These are phyloP conservation scores for Kwoniella newhampshirensis DNA, from an alignment of 768 basidiomycete species.

Conservation along the genomic window DNA sequence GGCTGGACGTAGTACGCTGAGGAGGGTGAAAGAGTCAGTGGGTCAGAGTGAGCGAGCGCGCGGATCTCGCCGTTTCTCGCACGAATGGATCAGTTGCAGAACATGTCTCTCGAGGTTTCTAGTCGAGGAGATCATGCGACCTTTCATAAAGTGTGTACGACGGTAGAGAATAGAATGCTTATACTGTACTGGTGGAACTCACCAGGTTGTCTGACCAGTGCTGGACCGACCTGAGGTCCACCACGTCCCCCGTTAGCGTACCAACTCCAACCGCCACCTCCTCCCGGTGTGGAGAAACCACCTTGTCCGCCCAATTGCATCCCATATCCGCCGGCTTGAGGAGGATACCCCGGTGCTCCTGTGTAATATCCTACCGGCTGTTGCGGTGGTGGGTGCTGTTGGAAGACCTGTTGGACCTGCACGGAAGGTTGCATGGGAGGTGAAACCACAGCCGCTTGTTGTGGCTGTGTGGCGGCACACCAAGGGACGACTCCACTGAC, in stretches of 20 bases:
- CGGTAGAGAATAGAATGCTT: too few relatives aligned
- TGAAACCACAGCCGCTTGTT: slow-evolving; percentile 2
- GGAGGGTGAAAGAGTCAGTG: slow-evolving; percentile 1
- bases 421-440: slow-evolving; percentile 10
- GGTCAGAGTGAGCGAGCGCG: too few relatives aligned
- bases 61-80: too few relatives aligned
- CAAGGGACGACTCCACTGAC: slow-evolving; percentile 33
- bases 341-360: background rate
- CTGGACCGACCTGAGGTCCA: background rate
- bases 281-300: slow-evolving; percentile 24
- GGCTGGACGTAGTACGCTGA: slow-evolving; percentile 4
- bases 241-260: slow-evolving; percentile 27
- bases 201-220: slow-evolving; percentile 2
- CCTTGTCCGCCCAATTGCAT: slow-evolving; percentile 48
- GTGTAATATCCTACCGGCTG: too few relatives aligned
- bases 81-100: too few relatives aligned
- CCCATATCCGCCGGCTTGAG: slow-evolving; percentile 6
- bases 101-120: too few relatives aligned
- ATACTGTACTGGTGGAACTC: background rate
- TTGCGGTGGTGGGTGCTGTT: slow-evolving; percentile 4
- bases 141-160: too few relatives aligned
- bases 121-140: too few relatives aligned
- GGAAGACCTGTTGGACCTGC: slow-evolving; percentile 14
- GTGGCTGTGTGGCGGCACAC: slow-evolving; percentile 19
- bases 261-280: slow-evolving; percentile 45